Percentiles rank a stretch among this genome's conserved stretches.
Conservation (phyloP, 768 basidiomycete species). For the Suillus lakei region DNA sequence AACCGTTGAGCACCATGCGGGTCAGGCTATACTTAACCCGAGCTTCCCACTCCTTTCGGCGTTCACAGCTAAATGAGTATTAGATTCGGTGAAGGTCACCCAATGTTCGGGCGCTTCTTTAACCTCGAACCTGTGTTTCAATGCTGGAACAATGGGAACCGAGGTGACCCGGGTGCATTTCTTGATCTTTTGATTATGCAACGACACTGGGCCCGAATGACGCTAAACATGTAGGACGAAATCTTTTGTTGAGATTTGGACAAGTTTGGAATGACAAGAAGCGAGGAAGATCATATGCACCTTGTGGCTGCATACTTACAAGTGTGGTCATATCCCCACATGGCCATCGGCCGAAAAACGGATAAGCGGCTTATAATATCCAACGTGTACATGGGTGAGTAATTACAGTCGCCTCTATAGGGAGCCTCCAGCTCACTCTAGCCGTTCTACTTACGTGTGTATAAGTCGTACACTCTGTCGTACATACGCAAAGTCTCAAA, state of each 20-base stretch:
- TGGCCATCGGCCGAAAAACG: not conserved
- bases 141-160: not conserved
- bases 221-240: not conserved
- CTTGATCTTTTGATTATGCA: not conserved
- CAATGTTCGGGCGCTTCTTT: not conserved
- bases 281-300: not conserved
- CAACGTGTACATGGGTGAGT: not conserved
- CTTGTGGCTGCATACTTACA: not conserved
- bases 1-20: slow-evolving; percentile 31
- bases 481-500: not conserved
- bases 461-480: not conserved
- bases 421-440: not conserved
- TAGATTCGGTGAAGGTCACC: not conserved
- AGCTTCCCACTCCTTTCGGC: slow-evolving; percentile 37
- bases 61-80: slow-evolving; percentile 8
- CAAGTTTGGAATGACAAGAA: not conserved
- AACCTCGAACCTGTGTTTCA: not conserved
- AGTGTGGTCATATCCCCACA: not conserved
- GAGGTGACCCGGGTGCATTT: not conserved
- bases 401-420: not conserved
- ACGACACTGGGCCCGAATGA: not conserved
- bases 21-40: slow-evolving; percentile 36
- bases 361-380: not conserved
- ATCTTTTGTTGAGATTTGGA: not conserved
- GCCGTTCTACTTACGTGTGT: not conserved